These are phyloP conservation scores for Lichtheimia hyalospora DNA, from an alignment of 371 early-diverging fungal species.

Conservation along the genomic window DNA sequence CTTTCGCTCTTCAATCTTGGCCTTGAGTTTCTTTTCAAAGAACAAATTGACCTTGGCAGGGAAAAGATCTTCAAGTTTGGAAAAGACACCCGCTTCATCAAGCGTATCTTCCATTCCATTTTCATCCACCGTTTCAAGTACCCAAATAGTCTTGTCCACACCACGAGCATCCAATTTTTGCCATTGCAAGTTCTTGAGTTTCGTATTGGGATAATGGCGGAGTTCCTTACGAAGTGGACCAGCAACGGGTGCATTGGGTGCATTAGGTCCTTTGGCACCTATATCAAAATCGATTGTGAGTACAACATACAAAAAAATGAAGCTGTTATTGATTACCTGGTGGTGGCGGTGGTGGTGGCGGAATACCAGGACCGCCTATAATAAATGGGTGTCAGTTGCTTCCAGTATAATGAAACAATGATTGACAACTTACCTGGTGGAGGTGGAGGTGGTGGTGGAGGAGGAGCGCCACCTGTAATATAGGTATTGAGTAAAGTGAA, in stretches of 20 bases:
- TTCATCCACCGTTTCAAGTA: constrained; percentile 16
- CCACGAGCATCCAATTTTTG: constrained; percentile 28
- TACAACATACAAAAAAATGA: background rate
- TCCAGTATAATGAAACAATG: background rate
- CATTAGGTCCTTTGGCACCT: constrained; percentile 11
- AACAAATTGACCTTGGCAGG: constrained; percentile 27
- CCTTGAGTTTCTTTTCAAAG: constrained; percentile 23
- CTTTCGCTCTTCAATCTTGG: constrained; percentile 18
- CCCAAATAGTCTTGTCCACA: constrained; percentile 32
- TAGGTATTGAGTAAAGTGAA: background rate
- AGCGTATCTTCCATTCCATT: constrained; percentile 24
- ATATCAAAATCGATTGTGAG: background rate
- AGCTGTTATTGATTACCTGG: constrained; percentile 14
- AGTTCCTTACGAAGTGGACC: constrained; percentile 27
- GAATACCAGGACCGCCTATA: constrained; percentile 7
- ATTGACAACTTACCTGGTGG: constrained; percentile 20
- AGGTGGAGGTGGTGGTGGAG: constrained; percentile 6
- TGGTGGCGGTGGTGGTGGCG: constrained; percentile 29
- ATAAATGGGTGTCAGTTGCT: too few relatives aligned
- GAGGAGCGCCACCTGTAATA: constrained; percentile 6
- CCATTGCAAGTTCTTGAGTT: constrained; percentile 37
- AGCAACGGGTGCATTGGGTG: constrained; percentile 7
- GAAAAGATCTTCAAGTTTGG: constrained; percentile 25
- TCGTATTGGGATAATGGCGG: constrained; percentile 23
- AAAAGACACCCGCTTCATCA: constrained; percentile 23